Evolutionary conservation across 176 grass and related monocot species (phyloP), one percentile per base, ranked within the genome.

Genomic region (Phyllostachys edulis): DNA sequence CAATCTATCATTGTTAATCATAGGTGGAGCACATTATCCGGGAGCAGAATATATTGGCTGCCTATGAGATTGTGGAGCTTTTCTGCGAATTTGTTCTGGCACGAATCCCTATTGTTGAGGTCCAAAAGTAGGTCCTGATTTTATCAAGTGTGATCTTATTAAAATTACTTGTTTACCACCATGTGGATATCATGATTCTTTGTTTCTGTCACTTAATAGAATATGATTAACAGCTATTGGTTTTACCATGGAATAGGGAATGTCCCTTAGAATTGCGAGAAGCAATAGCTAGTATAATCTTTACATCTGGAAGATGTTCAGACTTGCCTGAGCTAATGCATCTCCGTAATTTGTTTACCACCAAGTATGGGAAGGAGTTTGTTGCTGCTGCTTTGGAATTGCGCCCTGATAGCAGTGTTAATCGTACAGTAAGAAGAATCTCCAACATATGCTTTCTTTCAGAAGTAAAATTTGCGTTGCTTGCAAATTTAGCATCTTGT

Each of bases 51-150:
- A 92, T 94, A 92, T 85, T 99, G 81, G 96, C 96, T 83, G 96
- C 93, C 13, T 99, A 99, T 55, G 96, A 99, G 75, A 95, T 99
- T 79, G 72, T 99, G 4, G 96, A 99, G 81, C 82, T 99, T 60
- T 99, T 99, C 54, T 99, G 96, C 44, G 96, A 99, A 94, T 99
- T 99, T 92, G 84, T 99, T 86, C 88, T 99, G 82, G 93, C 93
- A 55, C 81, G 93, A 12, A 88, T 91, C 71, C 96, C 90, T 57
- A 99, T 99, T 82, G 80, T 96, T 16, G 96, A 99, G 87, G 87
- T 75, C 73, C 91, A 99, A 66, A 99, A 90, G 93, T 96, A 81
- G 11, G 93, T 86, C n/a, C 17, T 77, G 47, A 63, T 88, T 88
- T 51, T 85, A 41, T 74, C 18, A 85, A 63, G 21, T 71, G 38